Evolutionary conservation across 2,329 filamentous ascomycete genomes (phyloP).

Genomic region (Aspergillus pseudonomiae): DNA sequence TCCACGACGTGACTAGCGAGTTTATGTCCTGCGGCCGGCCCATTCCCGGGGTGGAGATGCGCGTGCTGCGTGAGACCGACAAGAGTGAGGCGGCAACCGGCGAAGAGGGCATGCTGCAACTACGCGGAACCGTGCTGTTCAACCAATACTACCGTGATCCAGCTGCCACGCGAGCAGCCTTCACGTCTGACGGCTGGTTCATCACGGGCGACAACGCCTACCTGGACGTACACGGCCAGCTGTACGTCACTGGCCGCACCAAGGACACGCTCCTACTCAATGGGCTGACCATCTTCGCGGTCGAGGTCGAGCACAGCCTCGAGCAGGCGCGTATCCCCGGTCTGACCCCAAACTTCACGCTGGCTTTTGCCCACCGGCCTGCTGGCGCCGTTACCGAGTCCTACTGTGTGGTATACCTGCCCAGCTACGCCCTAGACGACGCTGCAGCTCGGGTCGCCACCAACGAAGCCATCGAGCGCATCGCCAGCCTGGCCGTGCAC

Average conservation of each 20-base stretch:
- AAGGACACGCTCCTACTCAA: constrained; percentile 63
- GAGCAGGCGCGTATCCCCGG: not conserved
- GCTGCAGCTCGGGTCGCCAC: constrained; percentile 8
- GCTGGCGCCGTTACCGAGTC: constrained; percentile 37
- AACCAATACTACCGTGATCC: constrained; percentile 72
- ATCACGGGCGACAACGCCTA: constrained; percentile 78
- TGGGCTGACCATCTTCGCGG: constrained; percentile 37
- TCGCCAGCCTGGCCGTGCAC: not conserved
- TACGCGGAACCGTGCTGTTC: constrained; percentile 78
- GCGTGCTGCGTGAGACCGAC: too few species aligned
- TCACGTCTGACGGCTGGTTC: constrained; percentile 74
- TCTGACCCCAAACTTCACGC: not conserved
- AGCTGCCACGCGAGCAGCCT: constrained; percentile 40
- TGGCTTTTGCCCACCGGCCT: not conserved
- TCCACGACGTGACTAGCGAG: too few species aligned
- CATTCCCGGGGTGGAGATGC: too few species aligned
- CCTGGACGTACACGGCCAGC: constrained; percentile 71
- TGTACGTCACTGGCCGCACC: constrained; percentile 79
- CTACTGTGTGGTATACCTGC: constrained; percentile 45
- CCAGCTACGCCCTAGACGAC: constrained; percentile 20
- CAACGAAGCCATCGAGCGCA: constrained; percentile 7
- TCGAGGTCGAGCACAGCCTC: not conserved
- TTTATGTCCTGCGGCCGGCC: too few species aligned
- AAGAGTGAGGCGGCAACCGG: not conserved
- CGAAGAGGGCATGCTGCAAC: not conserved